Evolutionary conservation across 345 rosid genomes (phyloP), one percentile per base, ranked within the genome.

Genomic region (Citrus hindsii): DNA sequence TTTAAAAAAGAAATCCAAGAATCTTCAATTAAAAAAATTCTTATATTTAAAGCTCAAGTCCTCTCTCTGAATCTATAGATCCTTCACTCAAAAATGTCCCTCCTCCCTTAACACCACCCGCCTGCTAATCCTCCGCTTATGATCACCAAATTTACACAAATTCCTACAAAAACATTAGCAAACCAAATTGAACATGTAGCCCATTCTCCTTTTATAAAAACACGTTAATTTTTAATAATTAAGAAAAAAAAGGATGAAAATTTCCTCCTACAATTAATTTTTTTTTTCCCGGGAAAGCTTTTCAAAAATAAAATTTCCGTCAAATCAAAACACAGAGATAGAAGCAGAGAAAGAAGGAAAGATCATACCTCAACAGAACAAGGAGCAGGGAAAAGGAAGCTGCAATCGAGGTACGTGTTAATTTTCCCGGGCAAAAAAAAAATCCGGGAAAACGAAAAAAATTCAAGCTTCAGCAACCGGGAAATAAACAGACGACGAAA

Each of bases 1-100:
- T 35, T 14, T 16, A 33, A 33, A 33, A 35, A 35, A 35, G 1
- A 32, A 66, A 68, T 27, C 6, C n/a, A 18, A 48, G 37, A 77
- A 70, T 59, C 76, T 38, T 55, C 46, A 66, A 75, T 77, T 14
- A n/a, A 35, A 40, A 46, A 46, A 79, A 27, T 13, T 35, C 30
- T 12, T 58, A 67, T 14, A 2, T 24, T 18, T 46, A 22, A 27
- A 56, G 65, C 79, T 64, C 71, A 74, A 83, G 56, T 53, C 74
- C 83, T 74, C 81, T 76, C 84, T 70, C 83, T 27, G 46, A 79
- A 73, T 79, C 48, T 35, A 68, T 80, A 70, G 42, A 78, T 73
- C 77, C 69, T 74, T 66, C 38, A 46, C 76, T 28, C 1, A 56
- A 38, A 69, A 72, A 67, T 75, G n/a, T 30, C 79, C 82, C 73